Percentiles rank a stretch among this genome's conserved stretches.
Evolutionary conservation across 257 asterid species (phyloP).

Genomic region (Capsicum baccatum): DNA sequence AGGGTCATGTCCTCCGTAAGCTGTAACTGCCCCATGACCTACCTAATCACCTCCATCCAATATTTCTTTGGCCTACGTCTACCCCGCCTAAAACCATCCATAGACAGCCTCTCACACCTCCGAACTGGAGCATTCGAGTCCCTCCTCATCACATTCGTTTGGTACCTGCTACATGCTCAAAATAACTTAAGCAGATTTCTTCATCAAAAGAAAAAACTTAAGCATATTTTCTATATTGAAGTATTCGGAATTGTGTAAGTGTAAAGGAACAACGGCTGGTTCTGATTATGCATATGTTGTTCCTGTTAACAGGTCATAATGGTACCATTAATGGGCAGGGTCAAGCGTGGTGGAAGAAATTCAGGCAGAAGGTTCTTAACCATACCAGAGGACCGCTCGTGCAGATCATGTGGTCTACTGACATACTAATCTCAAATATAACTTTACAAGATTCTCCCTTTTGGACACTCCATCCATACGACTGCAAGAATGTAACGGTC

Average conservation of each 20-base stretch:
- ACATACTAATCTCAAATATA: conserved; percentile 48
- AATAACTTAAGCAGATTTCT: background rate
- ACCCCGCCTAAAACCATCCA: too few relatives aligned
- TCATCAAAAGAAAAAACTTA: background rate
- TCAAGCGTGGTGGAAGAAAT: conserved; percentile 62
- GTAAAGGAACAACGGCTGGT: background rate
- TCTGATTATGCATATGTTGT: background rate
- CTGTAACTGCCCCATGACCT: too few relatives aligned
- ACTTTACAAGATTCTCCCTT: conserved; percentile 58
- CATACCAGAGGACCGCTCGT: conserved; percentile 59
- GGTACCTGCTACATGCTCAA: background rate
- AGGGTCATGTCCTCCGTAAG: too few relatives aligned
- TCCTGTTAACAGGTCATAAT: conserved; percentile 48
- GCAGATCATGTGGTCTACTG: conserved; percentile 61
- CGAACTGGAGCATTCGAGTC: too few relatives aligned
- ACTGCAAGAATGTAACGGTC: conserved; percentile 55
- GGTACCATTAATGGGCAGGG: conserved; percentile 64
- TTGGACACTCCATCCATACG: conserved; percentile 62
- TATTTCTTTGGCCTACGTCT: too few relatives aligned
- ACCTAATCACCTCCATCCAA: too few relatives aligned
- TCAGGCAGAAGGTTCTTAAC: conserved; percentile 52
- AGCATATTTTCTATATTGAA: background rate
- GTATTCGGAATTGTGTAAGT: background rate
- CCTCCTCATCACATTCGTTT: too few relatives aligned
- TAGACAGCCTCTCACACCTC: too few relatives aligned